phyloP scores from a whole-genome alignment of 2,329 filamentous ascomycete genomes.

The Stagonosporopsis vannaccii region DNA sequence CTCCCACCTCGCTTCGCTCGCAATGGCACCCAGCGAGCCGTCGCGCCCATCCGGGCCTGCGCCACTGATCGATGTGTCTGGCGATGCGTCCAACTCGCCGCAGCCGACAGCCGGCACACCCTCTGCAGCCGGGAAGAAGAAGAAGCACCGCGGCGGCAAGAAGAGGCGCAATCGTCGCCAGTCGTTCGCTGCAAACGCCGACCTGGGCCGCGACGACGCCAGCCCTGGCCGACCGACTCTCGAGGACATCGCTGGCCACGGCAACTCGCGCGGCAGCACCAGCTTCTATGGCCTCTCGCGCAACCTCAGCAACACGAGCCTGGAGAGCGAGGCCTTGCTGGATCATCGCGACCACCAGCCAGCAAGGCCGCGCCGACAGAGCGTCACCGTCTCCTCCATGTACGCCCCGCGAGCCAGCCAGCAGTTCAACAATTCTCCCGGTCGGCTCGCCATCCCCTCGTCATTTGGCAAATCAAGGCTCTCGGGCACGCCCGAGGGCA shows the following conservation, averaged over 20 bases:
- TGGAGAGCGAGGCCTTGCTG: conserved; percentile 86
- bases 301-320: conserved; percentile 80
- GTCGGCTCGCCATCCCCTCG: conserved; percentile 25
- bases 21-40: conserved; percentile 16
- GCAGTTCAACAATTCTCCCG: conserved; percentile 29
- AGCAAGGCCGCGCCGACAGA: conserved; percentile 52
- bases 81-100: conserved; percentile 1
- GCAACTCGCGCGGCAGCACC: conserved; percentile 48
- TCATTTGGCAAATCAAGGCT: conserved; percentile 37
- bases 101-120: conserved; percentile 18
- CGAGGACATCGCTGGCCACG: conserved; percentile 19
- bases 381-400: conserved; percentile 49
- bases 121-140: conserved; percentile 63
- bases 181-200: conserved; percentile 71
- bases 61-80: conserved; percentile 15
- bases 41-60: conserved; percentile 14
- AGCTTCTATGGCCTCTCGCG: conserved; percentile 62
- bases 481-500: conserved; percentile 35
- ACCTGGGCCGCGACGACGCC: conserved; percentile 63
- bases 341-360: conserved; percentile 74
- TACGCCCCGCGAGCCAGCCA: conserved; percentile 39
- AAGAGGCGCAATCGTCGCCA: conserved; percentile 78
- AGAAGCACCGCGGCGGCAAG: conserved; percentile 77
- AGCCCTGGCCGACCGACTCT: conserved; percentile 61
- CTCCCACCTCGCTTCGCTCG: background rate